A percentile compares a stretch with the other conserved stretches of the same genome.
phyloP scores from a whole-genome alignment of 805 yeast species.

The Tetrapisispora iriomotensis region DNA sequence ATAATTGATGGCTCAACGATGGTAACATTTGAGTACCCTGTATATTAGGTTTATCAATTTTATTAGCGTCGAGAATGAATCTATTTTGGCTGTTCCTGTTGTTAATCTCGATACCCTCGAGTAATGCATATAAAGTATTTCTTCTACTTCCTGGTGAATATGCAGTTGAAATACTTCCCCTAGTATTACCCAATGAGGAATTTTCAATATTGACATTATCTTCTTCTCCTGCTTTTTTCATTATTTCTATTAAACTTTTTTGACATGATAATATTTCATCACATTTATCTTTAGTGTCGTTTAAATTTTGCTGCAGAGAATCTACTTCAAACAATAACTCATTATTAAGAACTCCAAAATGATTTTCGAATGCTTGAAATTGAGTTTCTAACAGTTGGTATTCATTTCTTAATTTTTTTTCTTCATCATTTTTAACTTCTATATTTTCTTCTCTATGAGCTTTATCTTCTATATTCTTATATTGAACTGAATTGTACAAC shows the following conservation, averaged over 20 bases:
- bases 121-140: neutral
- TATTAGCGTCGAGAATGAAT: neutral
- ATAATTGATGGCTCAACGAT: constrained; percentile 2
- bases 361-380: neutral
- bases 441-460: neutral
- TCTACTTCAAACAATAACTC: neutral
- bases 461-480: too few species aligned
- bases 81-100: neutral
- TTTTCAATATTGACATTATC: neutral
- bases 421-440: neutral
- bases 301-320: neutral
- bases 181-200: too few species aligned
- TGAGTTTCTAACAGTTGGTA: neutral
- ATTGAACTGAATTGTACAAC: neutral
- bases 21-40: neutral
- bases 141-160: neutral
- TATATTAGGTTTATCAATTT: neutral
- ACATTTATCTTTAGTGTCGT: neutral
- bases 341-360: neutral
- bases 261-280: neutral
- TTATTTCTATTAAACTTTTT: neutral
- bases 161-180: too few species aligned
- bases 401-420: neutral
- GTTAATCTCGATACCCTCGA: neutral
- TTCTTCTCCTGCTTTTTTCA: neutral